Evolutionary conservation across 257 asterid genomes (phyloP).

Genomic region (Scutellaria minor): DNA sequence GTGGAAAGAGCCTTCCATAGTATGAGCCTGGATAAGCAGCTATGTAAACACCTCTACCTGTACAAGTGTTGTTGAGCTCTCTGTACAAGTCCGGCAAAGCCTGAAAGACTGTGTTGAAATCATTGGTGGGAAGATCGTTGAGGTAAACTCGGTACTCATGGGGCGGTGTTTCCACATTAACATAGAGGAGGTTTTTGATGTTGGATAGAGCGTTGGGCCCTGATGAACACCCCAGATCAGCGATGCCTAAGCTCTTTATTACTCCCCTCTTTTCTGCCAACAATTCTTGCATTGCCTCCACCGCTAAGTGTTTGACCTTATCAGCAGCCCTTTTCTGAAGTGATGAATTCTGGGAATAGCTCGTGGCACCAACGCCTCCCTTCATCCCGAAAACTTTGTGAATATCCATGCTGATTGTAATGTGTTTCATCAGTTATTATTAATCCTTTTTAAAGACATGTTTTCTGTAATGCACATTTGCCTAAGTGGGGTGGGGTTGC

Average conservation of each 20-base stretch:
- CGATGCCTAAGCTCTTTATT: slow-evolving; percentile 74
- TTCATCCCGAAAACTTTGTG: slow-evolving; percentile 84
- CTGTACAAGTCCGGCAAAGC: slow-evolving; percentile 68
- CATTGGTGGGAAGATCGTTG: slow-evolving; percentile 82
- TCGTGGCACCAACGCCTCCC: slow-evolving; percentile 72
- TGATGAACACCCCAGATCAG: slow-evolving; percentile 89
- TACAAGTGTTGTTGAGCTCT: slow-evolving; percentile 49
- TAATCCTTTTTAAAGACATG: too few relatives aligned
- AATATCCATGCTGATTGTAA: slow-evolving; percentile 53
- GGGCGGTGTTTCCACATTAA: slow-evolving; percentile 48
- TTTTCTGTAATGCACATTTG: too few relatives aligned
- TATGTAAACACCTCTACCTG: slow-evolving; percentile 58
- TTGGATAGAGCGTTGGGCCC: slow-evolving; percentile 79
- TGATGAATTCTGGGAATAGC: slow-evolving; percentile 77
- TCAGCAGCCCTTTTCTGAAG: slow-evolving; percentile 89
- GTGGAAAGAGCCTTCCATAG: slow-evolving; percentile 82
- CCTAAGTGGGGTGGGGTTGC: too few relatives aligned
- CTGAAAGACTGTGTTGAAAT: slow-evolving; percentile 77
- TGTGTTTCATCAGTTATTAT: too few relatives aligned
- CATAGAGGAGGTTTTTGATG: slow-evolving; percentile 56
- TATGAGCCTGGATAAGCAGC: slow-evolving; percentile 89
- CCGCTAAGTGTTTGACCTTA: slow-evolving; percentile 59
- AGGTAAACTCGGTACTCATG: slow-evolving; percentile 65
- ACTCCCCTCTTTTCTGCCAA: slow-evolving; percentile 38
- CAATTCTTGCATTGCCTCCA: slow-evolving; percentile 52